A percentile compares a stretch with the other conserved stretches of the same genome.
Evolutionary conservation across 208 protist genomes (phyloP).

Genomic region (Wallacemonas sp.): DNA sequence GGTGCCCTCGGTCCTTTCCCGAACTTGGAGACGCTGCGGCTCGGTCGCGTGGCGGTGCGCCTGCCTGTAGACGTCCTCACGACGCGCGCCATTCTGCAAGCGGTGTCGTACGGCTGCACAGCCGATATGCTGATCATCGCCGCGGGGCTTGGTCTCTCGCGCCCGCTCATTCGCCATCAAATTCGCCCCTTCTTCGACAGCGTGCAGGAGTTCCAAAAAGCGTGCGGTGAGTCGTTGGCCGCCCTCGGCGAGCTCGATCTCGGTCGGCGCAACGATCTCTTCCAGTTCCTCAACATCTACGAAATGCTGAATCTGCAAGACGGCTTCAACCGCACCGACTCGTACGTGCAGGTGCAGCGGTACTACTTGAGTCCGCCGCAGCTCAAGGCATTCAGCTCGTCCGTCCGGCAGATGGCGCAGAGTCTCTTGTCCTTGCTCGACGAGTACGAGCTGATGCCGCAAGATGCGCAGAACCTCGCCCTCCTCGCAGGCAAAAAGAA

Average conservation of each 20-base stretch:
- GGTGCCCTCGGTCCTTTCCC: conserved; percentile 18
- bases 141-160: conserved; percentile 15
- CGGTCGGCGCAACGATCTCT: conserved; percentile 26
- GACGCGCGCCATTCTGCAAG: conserved; percentile 19
- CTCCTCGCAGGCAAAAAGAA: background rate
- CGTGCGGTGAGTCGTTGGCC: background rate
- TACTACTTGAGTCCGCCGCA: conserved; percentile 13
- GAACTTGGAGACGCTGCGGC: conserved; percentile 12
- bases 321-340: background rate
- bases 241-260: conserved; percentile 3
- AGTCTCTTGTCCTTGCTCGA: conserved; percentile 8
- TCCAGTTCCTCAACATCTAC: conserved; percentile 15
- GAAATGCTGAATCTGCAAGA: conserved; percentile 13
- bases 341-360: conserved; percentile 6
- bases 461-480: conserved; percentile 1
- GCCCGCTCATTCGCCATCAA: conserved; percentile 14
- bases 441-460: background rate
- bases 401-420: conserved; percentile 8
- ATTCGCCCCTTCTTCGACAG: conserved; percentile 18
- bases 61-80: conserved; percentile 21
- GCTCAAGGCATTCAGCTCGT: conserved; percentile 8
- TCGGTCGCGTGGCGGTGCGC: conserved; percentile 20
- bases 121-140: conserved; percentile 26
- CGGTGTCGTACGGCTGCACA: conserved; percentile 17
- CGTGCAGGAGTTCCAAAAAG: conserved; percentile 16